Base-by-base conservation (phyloP, 2,329 filamentous ascomycete species). In the Cladophialophora chaetospira region DNA sequence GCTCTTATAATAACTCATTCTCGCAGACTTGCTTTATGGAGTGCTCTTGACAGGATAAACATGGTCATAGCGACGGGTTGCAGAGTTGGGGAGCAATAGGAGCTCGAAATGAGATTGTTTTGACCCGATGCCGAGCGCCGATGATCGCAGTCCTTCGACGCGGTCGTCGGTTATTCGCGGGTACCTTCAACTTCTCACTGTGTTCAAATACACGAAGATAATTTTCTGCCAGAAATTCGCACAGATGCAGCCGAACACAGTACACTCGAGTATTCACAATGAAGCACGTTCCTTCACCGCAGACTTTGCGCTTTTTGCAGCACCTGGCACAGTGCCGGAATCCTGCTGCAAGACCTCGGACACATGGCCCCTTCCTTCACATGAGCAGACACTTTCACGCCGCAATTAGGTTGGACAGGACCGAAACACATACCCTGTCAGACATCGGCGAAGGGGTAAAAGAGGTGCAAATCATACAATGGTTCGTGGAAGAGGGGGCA, bases 381-480 rank as follows among this genome's bases (percentile, higher is more conserved):
- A 45, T 36, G 36, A 53, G 25, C 31, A 51, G 47, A 48, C 55
- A 55, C 19, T 63, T 66, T 58, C 64, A 65, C 47, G 55, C 57
- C 3, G 40, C 64, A 2, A 25, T 48, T 8, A 36, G 51, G 17
- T 33, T 63, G 8, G 61, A 65, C 15, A 60, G 49, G 33, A 62
- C 47, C 35, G 59, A 66, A 47, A 61, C 61, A 21, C 64, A 66
- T 31, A 52, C 53, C 9, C 54, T 66, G 10, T 63, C 61, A 31
- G 64, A 66, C 44, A 65, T 53, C n/a, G 50, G 66, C 48, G 38
- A 66, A 94, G 94, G 94, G 53, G 99, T 97, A 69, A 92, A 94
- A 71, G 94, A 99, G 77, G 96, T 94, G 70, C 94, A 99, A 75
- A 90, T 99, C 69, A 97, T 97, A 68, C 94, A 99, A 78, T 99